Evolutionary conservation across 768 basidiomycete genomes (phyloP).

Genomic region (Coprinopsis strossmayeri): DNA sequence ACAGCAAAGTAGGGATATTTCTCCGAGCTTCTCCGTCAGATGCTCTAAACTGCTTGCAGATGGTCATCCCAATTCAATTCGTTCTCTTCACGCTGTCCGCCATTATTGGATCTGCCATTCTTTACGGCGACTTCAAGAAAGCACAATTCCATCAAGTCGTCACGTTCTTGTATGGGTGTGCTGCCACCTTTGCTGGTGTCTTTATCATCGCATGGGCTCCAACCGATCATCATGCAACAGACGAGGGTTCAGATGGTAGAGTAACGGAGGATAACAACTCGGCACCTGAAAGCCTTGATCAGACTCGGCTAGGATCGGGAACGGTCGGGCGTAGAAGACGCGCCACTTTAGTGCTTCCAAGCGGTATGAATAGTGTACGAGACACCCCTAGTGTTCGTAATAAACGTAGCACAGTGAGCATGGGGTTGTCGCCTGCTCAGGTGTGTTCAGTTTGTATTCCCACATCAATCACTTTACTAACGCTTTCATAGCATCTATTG

Average conservation of each 20-base stretch:
- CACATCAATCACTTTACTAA: constrained; percentile 5
- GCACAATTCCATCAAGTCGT: constrained; percentile 77
- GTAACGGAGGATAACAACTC: constrained; percentile 13
- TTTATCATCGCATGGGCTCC: constrained; percentile 63
- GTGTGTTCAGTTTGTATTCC: constrained; percentile 24
- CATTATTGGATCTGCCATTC: constrained; percentile 86
- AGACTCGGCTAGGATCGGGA: constrained; percentile 23
- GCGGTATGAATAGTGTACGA: constrained; percentile 27
- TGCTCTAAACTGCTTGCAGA: constrained; percentile 30
- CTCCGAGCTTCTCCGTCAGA: too few relatives aligned
- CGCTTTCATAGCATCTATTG: constrained; percentile 46
- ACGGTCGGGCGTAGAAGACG: constrained; percentile 33
- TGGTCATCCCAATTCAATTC: constrained; percentile 93
- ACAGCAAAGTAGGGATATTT: constrained; percentile 94
- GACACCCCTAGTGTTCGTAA: constrained; percentile 42
- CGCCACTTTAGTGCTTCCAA: constrained; percentile 44
- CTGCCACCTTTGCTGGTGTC: constrained; percentile 85
- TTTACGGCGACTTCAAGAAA: constrained; percentile 89
- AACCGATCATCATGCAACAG: constrained; percentile 22
- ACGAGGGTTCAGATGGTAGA: constrained; percentile 17
- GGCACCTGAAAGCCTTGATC: constrained; percentile 15
- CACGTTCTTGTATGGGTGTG: constrained; percentile 82
- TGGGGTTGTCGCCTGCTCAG: constrained; percentile 73
- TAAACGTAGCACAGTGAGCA: constrained; percentile 49
- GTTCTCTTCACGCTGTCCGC: constrained; percentile 92